These are phyloP conservation scores for Pichia scutulata DNA, from an alignment of 805 yeast genomes.

Conservation along the genomic window DNA sequence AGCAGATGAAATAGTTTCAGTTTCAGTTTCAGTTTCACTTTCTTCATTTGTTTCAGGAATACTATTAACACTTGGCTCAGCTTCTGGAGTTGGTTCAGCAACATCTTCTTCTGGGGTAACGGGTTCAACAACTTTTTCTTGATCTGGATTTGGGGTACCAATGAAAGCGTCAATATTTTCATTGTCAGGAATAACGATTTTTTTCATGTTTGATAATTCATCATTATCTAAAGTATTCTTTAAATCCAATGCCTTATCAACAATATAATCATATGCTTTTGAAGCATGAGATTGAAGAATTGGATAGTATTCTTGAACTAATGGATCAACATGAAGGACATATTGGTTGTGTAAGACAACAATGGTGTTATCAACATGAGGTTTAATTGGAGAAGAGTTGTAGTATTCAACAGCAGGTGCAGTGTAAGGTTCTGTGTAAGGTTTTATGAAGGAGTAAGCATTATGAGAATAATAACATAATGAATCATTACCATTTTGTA, in stretches of 20 bases:
- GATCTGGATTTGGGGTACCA: conserved; percentile 3
- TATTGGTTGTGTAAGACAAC: conserved; percentile 7
- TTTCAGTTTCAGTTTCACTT: conserved; percentile 3
- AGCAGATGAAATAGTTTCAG: background rate
- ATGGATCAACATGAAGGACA: conserved; percentile 10
- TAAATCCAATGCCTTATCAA: conserved; percentile 1
- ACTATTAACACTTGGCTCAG: background rate
- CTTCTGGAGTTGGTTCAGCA: conserved; percentile 5
- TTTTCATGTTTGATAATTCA: conserved; percentile 2
- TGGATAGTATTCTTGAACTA: conserved; percentile 15
- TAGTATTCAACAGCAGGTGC: conserved; percentile 11
- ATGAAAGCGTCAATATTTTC: conserved; percentile 6
- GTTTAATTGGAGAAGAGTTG: conserved; percentile 18
- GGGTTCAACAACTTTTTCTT: background rate
- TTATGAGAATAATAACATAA: conserved; percentile 19
- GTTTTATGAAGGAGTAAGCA: conserved; percentile 15
- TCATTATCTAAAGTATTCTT: conserved; percentile 5
- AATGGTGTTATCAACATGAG: conserved; percentile 15
- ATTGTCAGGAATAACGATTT: conserved; percentile 6
- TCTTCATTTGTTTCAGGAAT: conserved; percentile 2
- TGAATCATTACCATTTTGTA: conserved; percentile 9
- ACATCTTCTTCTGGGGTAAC: conserved; percentile 7
- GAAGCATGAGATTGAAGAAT: conserved; percentile 7
- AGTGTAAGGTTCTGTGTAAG: conserved; percentile 17
- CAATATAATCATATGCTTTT: background rate